Evolutionary conservation across 164 flowering plant genomes (phyloP).

Genomic region (Pachysandra terminalis): DNA sequence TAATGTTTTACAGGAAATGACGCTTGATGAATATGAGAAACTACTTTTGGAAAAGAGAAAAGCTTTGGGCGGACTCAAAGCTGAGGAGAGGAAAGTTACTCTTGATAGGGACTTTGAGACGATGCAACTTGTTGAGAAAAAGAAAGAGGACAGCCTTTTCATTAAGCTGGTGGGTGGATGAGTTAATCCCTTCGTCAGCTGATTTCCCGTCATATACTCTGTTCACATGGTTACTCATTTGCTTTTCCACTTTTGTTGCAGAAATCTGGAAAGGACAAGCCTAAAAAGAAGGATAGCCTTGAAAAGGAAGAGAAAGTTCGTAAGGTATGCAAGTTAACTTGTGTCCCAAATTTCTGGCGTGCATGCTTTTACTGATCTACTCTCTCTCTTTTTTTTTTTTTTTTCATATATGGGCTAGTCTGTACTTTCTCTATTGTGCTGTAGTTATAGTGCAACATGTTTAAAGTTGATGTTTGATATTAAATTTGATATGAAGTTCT

Average conservation of each 20-base stretch:
- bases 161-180: constrained; percentile 23
- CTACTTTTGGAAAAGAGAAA: constrained; percentile 28
- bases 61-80: constrained; percentile 24
- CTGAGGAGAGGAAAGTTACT: constrained; percentile 28
- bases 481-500: background rate
- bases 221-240: background rate
- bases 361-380: background rate
- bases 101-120: constrained; percentile 32
- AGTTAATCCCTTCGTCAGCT: background rate
- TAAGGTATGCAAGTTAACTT: constrained; percentile 17
- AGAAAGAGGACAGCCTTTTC: constrained; percentile 23
- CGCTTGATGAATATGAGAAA: constrained; percentile 34
- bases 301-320: constrained; percentile 35
- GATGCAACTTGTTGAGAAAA: constrained; percentile 32
- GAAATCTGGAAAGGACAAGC: constrained; percentile 33
- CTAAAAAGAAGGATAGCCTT: constrained; percentile 27
- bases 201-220: background rate
- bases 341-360: background rate
- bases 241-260: constrained; percentile 5
- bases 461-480: background rate
- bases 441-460: background rate
- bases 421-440: too few relatives aligned
- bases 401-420: background rate
- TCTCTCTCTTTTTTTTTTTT: too few relatives aligned
- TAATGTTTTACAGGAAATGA: constrained; percentile 29